phyloP scores from a whole-genome alignment of 768 basidiomycete genomes.

The Mrakia blollopis region DNA sequence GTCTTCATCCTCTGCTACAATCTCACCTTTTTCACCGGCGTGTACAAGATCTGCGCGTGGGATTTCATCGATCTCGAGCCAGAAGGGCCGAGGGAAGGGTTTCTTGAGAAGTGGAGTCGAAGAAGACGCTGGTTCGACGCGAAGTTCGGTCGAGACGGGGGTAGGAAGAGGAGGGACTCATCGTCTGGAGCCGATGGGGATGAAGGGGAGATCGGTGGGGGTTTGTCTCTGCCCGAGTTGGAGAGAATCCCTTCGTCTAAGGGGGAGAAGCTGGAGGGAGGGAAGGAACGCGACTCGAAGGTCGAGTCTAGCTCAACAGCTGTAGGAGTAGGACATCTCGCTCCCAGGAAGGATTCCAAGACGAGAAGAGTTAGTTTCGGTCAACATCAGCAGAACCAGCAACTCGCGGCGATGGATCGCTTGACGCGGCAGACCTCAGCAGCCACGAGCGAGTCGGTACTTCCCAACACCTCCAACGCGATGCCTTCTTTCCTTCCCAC shows the following conservation, averaged over 20 bases:
- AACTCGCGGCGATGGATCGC: constrained; percentile 9
- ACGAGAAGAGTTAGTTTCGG: neutral
- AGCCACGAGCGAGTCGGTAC: neutral
- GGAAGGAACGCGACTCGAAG: too few species aligned
- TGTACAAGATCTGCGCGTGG: neutral
- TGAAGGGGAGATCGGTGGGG: neutral
- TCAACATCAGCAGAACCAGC: neutral
- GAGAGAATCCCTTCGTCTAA: neutral
- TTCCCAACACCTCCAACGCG: neutral
- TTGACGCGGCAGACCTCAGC: neutral
- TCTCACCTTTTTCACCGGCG: constrained; percentile 6
- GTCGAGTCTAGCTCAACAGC: too few species aligned
- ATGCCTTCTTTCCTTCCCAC: too few species aligned
- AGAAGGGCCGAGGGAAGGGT: neutral
- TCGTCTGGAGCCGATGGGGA: neutral
- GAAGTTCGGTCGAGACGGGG: neutral
- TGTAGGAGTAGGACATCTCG: too few species aligned
- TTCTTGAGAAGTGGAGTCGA: neutral
- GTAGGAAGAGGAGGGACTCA: too few species aligned
- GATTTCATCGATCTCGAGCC: neutral
- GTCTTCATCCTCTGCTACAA: constrained; percentile 46
- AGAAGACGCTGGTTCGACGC: neutral
- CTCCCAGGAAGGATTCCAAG: too few species aligned
- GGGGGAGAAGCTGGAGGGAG: neutral
- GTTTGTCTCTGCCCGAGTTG: neutral